Evolutionary conservation across 306 rosid genomes (phyloP).

Genomic region (Inga leiocalycina): DNA sequence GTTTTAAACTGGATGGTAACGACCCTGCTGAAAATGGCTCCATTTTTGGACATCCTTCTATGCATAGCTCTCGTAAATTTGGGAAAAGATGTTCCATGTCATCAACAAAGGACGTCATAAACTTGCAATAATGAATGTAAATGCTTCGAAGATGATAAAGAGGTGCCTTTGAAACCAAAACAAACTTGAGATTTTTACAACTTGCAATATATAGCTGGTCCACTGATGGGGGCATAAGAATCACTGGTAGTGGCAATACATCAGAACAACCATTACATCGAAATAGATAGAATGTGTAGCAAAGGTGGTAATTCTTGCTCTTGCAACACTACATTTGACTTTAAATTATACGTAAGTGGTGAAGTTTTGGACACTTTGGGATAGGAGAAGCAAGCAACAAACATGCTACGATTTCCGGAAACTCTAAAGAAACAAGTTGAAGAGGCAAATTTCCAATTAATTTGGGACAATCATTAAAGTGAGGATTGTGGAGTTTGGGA

Average conservation of each 20-base stretch:
- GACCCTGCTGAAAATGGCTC: background rate
- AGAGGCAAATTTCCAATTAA: background rate
- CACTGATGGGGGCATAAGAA: background rate
- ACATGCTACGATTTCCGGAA: background rate
- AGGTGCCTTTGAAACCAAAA: background rate
- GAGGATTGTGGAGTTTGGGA: background rate
- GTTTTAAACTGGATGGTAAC: background rate
- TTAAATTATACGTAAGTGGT: rapidly evolving
- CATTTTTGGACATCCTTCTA: background rate
- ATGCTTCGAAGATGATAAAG: background rate
- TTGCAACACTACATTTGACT: background rate
- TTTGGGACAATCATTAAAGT: background rate
- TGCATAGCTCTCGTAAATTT: rapidly evolving
- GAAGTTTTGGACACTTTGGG: background rate
- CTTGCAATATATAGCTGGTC: rapidly evolving
- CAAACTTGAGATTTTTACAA: background rate
- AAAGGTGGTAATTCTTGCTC: slow-evolving; percentile 6
- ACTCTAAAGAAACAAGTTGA: background rate
- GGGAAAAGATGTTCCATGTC: background rate
- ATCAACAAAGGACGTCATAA: background rate
- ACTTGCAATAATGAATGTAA: background rate
- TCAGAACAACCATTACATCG: background rate
- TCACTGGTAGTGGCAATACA: background rate
- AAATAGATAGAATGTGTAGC: background rate
- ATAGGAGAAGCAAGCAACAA: background rate